A percentile compares a stretch with the other conserved stretches of the same genome.
These are phyloP conservation scores for Yamadazyma friedrichii DNA, from an alignment of 1,139 yeast genomes.

Conservation along the genomic window DNA sequence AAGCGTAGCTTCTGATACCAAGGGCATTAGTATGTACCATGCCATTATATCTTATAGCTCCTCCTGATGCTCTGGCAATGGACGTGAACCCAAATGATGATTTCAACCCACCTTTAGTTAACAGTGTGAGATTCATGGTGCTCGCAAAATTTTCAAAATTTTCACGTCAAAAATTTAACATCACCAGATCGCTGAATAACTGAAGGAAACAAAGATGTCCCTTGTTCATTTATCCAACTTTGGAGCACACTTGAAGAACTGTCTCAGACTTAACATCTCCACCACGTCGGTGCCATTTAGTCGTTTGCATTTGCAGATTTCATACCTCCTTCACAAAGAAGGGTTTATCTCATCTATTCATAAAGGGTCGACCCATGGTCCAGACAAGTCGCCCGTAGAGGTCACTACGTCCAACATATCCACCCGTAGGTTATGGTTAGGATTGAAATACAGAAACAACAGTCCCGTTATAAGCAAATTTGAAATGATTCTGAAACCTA, in stretches of 20 bases:
- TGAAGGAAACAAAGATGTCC: conserved; percentile 72
- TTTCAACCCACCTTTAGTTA: background rate
- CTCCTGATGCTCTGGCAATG: too few relatives aligned
- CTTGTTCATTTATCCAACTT: conserved; percentile 79
- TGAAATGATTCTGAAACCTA: conserved; percentile 80
- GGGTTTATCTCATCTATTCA: conserved; percentile 86
- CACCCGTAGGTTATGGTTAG: conserved; percentile 88
- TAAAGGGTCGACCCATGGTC: conserved; percentile 88
- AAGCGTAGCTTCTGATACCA: too few relatives aligned
- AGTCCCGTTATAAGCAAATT: conserved; percentile 73
- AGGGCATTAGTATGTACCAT: too few relatives aligned
- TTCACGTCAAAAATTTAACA: background rate
- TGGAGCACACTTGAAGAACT: conserved; percentile 89
- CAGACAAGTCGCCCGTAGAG: conserved; percentile 71
- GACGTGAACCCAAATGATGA: too few relatives aligned
- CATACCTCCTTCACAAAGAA: conserved; percentile 82
- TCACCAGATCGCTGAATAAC: background rate
- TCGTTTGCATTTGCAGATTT: conserved; percentile 77
- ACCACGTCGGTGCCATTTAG: conserved; percentile 84
- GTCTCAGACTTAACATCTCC: conserved; percentile 71
- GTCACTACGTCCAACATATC: conserved; percentile 87
- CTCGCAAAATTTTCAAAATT: background rate
- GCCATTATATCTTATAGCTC: too few relatives aligned
- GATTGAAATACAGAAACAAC: conserved; percentile 81
- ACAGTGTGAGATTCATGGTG: too few relatives aligned